A percentile compares a stretch with the other conserved stretches of the same genome.
Conservation (phyloP, 495 filamentous ascomycete species). For the Annulohypoxylon bovei region DNA sequence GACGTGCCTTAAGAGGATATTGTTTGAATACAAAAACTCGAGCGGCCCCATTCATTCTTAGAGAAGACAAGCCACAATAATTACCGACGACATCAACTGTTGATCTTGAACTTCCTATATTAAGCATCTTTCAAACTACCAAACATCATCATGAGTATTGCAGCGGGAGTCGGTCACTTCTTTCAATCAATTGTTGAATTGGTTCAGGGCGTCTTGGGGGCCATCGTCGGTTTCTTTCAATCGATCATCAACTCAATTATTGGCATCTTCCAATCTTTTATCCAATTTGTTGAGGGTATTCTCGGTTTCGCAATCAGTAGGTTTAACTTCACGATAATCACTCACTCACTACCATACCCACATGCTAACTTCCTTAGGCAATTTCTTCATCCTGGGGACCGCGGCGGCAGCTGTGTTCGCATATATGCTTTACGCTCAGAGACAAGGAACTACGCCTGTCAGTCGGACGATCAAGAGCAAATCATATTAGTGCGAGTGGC, state of each 20-base stretch:
- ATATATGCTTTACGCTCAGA: slow-evolving; percentile 53
- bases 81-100: not conserved
- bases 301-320: slow-evolving; percentile 55
- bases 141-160: slow-evolving; percentile 45
- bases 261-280: slow-evolving; percentile 43
- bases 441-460: slow-evolving; percentile 39
- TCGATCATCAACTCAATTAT: slow-evolving; percentile 49
- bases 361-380: slow-evolving; percentile 46
- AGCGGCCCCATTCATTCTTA: not conserved
- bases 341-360: not conserved
- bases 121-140: not conserved
- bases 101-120: not conserved
- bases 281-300: slow-evolving; percentile 48
- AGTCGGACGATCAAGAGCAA: slow-evolving; percentile 37
- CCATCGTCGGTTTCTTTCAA: slow-evolving; percentile 48
- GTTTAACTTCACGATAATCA: slow-evolving; percentile 22
- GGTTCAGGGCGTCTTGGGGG: slow-evolving; percentile 32
- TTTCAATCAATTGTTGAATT: slow-evolving; percentile 50
- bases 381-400: slow-evolving; percentile 62
- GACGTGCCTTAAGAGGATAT: not conserved
- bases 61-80: slow-evolving; percentile 1
- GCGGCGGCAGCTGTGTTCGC: slow-evolving; percentile 56
- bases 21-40: slow-evolving; percentile 20
- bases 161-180: slow-evolving; percentile 49
- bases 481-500: not conserved